A percentile compares a stretch with the other conserved stretches of the same genome.
phyloP scores from a whole-genome alignment of 331 rosid species.

The Saraca asoca region DNA sequence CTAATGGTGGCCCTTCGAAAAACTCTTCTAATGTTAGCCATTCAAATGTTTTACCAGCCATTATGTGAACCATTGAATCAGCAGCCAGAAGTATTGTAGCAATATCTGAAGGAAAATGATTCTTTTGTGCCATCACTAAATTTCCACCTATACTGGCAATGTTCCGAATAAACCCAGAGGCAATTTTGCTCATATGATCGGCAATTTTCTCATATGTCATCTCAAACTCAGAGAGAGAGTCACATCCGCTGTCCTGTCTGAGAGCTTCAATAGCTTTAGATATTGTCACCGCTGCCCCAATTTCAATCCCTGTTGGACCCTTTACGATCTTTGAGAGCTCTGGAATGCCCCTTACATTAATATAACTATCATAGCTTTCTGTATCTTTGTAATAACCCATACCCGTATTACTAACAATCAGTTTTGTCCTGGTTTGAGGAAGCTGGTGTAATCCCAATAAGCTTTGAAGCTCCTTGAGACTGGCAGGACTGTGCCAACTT shows the following conservation, averaged over 20 bases:
- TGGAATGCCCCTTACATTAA: constrained; percentile 59
- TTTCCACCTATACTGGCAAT: constrained; percentile 91
- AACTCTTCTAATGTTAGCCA: constrained; percentile 68
- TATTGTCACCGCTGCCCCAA: constrained; percentile 77
- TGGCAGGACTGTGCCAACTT: constrained; percentile 63
- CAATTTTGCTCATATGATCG: constrained; percentile 71
- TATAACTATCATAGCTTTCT: constrained; percentile 51
- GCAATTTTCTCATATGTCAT: constrained; percentile 56
- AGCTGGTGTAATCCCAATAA: constrained; percentile 36
- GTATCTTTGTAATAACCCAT: constrained; percentile 75
- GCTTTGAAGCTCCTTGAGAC: constrained; percentile 53
- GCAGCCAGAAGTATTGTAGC: constrained; percentile 74
- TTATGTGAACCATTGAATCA: constrained; percentile 62
- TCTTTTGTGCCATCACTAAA: constrained; percentile 83
- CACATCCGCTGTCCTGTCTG: constrained; percentile 35
- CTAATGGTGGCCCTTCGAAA: constrained; percentile 68
- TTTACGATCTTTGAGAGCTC: constrained; percentile 57
- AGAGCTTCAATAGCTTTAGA: constrained; percentile 65
- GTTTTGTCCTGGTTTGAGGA: constrained; percentile 37
- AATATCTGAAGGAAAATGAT: constrained; percentile 81
- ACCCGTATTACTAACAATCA: constrained; percentile 78
- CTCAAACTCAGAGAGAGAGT: constrained; percentile 44
- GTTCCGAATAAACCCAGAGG: constrained; percentile 66
- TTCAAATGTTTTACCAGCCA: constrained; percentile 52
- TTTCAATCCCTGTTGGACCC: constrained; percentile 63